phyloP scores from a whole-genome alignment of 805 yeast species.

The Ascoidea rubescens region DNA sequence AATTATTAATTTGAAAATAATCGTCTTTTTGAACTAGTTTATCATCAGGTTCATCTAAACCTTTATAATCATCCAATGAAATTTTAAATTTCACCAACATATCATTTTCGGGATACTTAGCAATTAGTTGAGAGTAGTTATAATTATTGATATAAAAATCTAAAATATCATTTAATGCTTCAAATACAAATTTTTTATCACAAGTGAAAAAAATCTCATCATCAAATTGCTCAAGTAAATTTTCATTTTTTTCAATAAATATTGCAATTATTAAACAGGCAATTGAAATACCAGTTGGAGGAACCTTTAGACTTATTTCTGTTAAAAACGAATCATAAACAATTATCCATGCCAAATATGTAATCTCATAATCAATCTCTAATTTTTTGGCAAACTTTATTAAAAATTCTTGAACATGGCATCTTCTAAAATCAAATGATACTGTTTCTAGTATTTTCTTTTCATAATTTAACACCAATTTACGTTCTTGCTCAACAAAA shows the following conservation, averaged over 20 bases:
- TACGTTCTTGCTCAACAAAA: conserved; percentile 38
- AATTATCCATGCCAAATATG: conserved; percentile 58
- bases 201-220: conserved; percentile 15
- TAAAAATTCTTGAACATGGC: conserved; percentile 51
- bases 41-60: conserved; percentile 15
- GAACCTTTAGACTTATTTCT: conserved; percentile 51
- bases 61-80: conserved; percentile 24
- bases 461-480: conserved; percentile 45
- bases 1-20: conserved; percentile 28
- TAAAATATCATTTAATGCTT: conserved; percentile 42
- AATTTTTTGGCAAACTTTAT: conserved; percentile 44
- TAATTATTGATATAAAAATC: conserved; percentile 48
- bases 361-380: conserved; percentile 29
- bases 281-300: conserved; percentile 65
- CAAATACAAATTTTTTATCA: conserved; percentile 21
- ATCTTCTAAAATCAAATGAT: conserved; percentile 67
- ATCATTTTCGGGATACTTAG: conserved; percentile 22
- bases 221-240: not conserved
- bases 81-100: conserved; percentile 29
- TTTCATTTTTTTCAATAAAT: conserved; percentile 23
- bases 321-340: conserved; percentile 63
- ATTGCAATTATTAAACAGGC: conserved; percentile 50
- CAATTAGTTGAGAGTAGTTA: conserved; percentile 34
- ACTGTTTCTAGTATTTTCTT: conserved; percentile 62
- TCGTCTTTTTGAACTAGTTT: conserved; percentile 25